phyloP scores from a whole-genome alignment of 108 stramenopile species.

The Cyclotella cryptica region DNA sequence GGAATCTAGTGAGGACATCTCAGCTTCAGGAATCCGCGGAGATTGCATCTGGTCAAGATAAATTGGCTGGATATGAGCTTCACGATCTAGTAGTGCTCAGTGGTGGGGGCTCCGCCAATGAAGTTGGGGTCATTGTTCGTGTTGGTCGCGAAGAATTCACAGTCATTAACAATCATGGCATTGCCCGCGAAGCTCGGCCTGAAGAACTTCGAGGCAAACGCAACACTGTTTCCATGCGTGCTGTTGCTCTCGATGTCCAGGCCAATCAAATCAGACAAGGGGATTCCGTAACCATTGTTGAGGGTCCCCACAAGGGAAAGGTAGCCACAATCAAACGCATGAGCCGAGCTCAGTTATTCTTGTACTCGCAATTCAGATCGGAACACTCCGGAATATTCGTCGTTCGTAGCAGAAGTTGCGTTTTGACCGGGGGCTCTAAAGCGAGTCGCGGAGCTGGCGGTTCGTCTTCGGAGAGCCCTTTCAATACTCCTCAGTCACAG shows the following conservation, averaged over 20 bases:
- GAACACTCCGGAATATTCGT: conserved; percentile 93
- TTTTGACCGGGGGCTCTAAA: conserved; percentile 78
- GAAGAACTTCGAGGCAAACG: conserved; percentile 92
- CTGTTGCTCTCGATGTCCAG: conserved; percentile 90
- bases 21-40: conserved; percentile 90
- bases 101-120: conserved; percentile 90
- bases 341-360: conserved; percentile 88
- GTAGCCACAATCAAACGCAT: conserved; percentile 91
- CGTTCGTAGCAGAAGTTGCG: conserved; percentile 87
- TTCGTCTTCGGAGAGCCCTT: conserved; percentile 55
- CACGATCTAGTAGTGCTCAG: conserved; percentile 91
- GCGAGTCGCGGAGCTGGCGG: conserved; percentile 57
- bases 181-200: conserved; percentile 82
- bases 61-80: conserved; percentile 87
- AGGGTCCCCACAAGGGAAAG: conserved; percentile 92
- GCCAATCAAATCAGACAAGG: conserved; percentile 87
- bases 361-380: conserved; percentile 87
- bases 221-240: conserved; percentile 79
- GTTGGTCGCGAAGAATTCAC: conserved; percentile 94
- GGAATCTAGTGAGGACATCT: conserved; percentile 68
- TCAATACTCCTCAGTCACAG: conserved; percentile 81
- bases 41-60: conserved; percentile 88
- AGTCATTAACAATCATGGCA: conserved; percentile 91
- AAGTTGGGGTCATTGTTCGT: conserved; percentile 92
- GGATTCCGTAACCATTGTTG: conserved; percentile 86